A percentile compares a stretch with the other conserved stretches of the same genome.
Evolutionary conservation across 371 early-diverging fungal species (phyloP).

Genomic region (Blyttiomyces sp.): DNA sequence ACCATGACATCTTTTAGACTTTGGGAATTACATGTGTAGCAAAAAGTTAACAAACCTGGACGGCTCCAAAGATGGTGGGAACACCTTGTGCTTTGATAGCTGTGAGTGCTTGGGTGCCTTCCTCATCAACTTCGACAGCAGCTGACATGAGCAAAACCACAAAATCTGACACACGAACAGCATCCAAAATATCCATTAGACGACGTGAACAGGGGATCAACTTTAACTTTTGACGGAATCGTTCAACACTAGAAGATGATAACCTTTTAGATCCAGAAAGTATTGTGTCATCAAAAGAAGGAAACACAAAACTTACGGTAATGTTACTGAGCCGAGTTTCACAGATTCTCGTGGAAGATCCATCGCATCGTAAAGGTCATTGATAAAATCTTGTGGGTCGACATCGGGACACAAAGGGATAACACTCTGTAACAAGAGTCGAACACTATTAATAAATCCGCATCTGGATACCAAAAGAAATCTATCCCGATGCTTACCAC

Average conservation of each 20-base stretch:
- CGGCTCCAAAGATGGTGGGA: slow-evolving; percentile 60
- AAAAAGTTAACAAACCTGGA: slow-evolving; percentile 1
- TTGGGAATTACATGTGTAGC: too few species aligned
- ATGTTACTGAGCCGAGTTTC: slow-evolving; percentile 1
- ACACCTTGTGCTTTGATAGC: slow-evolving; percentile 87
- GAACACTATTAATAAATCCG: neutral
- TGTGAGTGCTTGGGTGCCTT: slow-evolving; percentile 77
- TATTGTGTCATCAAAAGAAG: neutral
- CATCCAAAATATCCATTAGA: slow-evolving; percentile 77
- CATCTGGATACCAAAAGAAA: too few species aligned
- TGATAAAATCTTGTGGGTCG: slow-evolving; percentile 46
- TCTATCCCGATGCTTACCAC: slow-evolving; percentile 46
- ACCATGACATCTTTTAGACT: too few species aligned
- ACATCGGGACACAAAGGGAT: slow-evolving; percentile 84
- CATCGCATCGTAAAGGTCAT: slow-evolving; percentile 53
- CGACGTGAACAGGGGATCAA: slow-evolving; percentile 57
- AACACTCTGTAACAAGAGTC: slow-evolving; percentile 45
- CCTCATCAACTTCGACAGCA: slow-evolving; percentile 86
- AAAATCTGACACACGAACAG: slow-evolving; percentile 86
- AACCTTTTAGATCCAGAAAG: neutral
- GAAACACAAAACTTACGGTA: slow-evolving; percentile 29
- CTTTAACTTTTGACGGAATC: slow-evolving; percentile 86
- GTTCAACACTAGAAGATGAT: slow-evolving; percentile 28
- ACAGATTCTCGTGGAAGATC: slow-evolving; percentile 28
- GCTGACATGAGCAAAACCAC: slow-evolving; percentile 82